Evolutionary conservation across 345 rosid genomes (phyloP), one percentile per base, ranked within the genome.

Genomic region (Iberis pinnata): DNA sequence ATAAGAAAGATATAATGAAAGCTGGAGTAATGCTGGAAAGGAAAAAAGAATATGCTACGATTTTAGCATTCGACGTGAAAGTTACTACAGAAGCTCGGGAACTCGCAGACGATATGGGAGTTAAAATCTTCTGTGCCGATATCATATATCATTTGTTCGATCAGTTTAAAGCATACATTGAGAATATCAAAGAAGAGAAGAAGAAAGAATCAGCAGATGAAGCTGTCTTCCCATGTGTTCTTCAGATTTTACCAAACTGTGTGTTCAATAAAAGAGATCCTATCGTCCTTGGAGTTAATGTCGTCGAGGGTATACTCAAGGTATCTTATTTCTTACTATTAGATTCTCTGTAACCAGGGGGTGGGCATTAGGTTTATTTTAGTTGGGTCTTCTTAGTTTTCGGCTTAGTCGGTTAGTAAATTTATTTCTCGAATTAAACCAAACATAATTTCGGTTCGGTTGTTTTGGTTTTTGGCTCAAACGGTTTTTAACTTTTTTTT

Each of bases 11-110:
- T 48, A 82, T 92, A 56, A 83, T 84, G 96, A 92, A 76, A 68
- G 96, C 98, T 15, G 77, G 93, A 61, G 93, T 76, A 8, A 92
- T 92, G 98, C 92, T 87, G 16, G 98, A 82, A 73, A 90, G 73
- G 84, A 87, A 81, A 68, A 90, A 83, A 69, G 96, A 84, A 76
- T 87, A 35, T 64, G 96, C 95, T 52, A 81, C 96, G 20, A 81
- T 90, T 37, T 75, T 90, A 83, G 98, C 96, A 38, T 90, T 90
- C 71, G 98, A 90, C 55, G 96, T 90, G 65, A 82, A 78, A 78
- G 88, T 84, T 57, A 84, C 96, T 25, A 82, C 87, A 4, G 98
- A 92, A 67, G 93, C 95, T 58, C 80, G 88, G 37, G 95, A 92
- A 49, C 82, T 92, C 35, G 76, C 96, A 37, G 89, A 88, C 31